phyloP scores from a whole-genome alignment of 345 rosid species.

The rapeseed (Brassica napus) region DNA sequence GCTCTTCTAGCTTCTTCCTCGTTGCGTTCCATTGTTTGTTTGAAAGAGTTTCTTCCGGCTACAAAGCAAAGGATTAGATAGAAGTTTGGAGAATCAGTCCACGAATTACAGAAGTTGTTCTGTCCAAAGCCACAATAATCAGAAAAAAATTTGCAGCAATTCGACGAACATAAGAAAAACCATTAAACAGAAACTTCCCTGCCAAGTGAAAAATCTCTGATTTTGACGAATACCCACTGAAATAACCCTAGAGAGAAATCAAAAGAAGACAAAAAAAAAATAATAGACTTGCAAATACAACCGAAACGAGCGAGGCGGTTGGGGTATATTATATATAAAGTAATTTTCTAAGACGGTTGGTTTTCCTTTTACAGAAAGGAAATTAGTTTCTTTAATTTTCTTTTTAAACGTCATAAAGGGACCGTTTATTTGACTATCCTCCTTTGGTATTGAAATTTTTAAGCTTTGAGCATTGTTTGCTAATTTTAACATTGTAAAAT shows the following conservation, averaged over 20 bases:
- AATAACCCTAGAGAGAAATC: neutral
- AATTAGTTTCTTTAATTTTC: neutral
- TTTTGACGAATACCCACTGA: neutral
- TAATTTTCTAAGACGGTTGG: neutral
- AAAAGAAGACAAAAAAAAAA: neutral
- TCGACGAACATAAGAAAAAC: neutral
- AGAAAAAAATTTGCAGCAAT: neutral
- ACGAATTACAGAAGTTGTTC: neutral
- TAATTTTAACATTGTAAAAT: neutral
- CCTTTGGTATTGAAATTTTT: neutral
- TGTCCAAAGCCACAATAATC: neutral
- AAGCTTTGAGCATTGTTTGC: neutral
- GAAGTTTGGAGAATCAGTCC: neutral
- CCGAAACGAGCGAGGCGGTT: neutral
- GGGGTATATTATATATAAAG: neutral
- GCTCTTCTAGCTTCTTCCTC: slow-evolving; percentile 22
- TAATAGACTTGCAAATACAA: neutral
- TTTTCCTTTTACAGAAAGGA: neutral
- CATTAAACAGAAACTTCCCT: neutral
- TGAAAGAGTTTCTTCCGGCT: neutral
- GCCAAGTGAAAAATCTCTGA: neutral
- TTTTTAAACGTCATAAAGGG: neutral
- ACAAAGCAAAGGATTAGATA: neutral
- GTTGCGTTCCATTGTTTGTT: slow-evolving; percentile 43
- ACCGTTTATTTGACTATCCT: neutral